These are phyloP conservation scores for Ormosia emarginata DNA, from an alignment of 306 rosid genomes.

Conservation along the genomic window DNA sequence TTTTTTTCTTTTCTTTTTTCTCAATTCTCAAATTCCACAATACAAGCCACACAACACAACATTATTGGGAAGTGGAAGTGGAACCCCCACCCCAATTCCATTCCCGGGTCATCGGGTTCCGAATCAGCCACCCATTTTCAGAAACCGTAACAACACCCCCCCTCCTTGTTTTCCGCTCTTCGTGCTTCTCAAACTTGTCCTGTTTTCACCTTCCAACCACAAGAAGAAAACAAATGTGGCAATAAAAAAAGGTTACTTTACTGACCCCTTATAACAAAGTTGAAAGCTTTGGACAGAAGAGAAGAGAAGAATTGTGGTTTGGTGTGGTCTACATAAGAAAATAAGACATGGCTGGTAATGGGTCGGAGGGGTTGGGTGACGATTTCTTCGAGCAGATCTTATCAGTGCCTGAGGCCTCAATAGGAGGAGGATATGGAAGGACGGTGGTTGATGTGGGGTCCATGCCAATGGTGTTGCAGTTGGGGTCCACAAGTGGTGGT, in stretches of 20 bases:
- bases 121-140: slow-evolving; percentile 45
- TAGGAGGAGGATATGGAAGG: slow-evolving; percentile 11
- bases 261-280: no score
- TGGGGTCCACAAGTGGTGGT: slow-evolving; percentile 43
- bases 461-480: slow-evolving; percentile 55
- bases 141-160: slow-evolving; percentile 21
- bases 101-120: slow-evolving; percentile 48
- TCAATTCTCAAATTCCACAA: background rate
- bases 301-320: background rate
- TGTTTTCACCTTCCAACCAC: background rate
- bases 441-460: slow-evolving; percentile 41
- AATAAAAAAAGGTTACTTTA: background rate
- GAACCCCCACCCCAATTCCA: slow-evolving; percentile 19
- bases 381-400: slow-evolving; percentile 92
- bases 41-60: background rate
- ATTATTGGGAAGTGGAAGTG: slow-evolving; percentile 20
- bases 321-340: no score
- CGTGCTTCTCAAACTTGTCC: background rate
- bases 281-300: background rate
- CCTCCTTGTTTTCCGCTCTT: slow-evolving; percentile 21
- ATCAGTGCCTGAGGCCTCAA: slow-evolving; percentile 44
- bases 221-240: background rate
- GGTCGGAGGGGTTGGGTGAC: slow-evolving; percentile 74
- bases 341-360: slow-evolving; percentile 63
- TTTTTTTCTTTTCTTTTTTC: background rate